Percentiles rank a stretch among this genome's conserved stretches.
These are phyloP conservation scores for Dipodascopsis uninucleata DNA, from an alignment of 805 yeast genomes.

Conservation along the genomic window DNA sequence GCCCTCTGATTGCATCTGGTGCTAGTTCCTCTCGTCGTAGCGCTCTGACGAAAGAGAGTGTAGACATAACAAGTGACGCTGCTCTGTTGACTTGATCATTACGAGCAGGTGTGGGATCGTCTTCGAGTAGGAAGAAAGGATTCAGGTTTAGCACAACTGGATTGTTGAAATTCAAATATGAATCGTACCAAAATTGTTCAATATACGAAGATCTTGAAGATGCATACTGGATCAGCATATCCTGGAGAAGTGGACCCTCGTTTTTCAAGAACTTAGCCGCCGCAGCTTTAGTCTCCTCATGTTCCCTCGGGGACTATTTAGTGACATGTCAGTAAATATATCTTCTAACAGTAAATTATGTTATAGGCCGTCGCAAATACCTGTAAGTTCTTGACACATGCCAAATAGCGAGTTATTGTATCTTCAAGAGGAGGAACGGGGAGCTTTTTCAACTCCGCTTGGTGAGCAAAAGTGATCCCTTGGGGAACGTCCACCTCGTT, in stretches of 20 bases:
- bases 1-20: conserved; percentile 63
- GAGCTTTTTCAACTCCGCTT: conserved; percentile 55
- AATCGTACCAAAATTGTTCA: conserved; percentile 93
- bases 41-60: conserved; percentile 76
- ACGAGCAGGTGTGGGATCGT: conserved; percentile 73
- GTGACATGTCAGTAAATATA: not conserved
- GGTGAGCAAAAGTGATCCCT: conserved; percentile 54
- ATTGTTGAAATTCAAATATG: conserved; percentile 76
- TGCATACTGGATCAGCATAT: conserved; percentile 58
- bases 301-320: conserved; percentile 56
- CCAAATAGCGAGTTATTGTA: conserved; percentile 64
- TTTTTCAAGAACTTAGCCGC: conserved; percentile 54
- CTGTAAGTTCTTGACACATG: conserved; percentile 73
- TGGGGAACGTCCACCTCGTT: conserved; percentile 3
- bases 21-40: conserved; percentile 69
- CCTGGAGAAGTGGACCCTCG: conserved; percentile 58
- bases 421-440: conserved; percentile 77
- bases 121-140: conserved; percentile 86
- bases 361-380: conserved; percentile 9
- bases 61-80: conserved; percentile 69
- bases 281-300: conserved; percentile 55
- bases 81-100: conserved; percentile 71
- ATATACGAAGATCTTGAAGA: conserved; percentile 71
- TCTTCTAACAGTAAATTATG: not conserved
- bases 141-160: conserved; percentile 84